These are phyloP conservation scores for Gnetum montanum DNA, from an alignment of 75 land plant genomes.

Conservation along the genomic window DNA sequence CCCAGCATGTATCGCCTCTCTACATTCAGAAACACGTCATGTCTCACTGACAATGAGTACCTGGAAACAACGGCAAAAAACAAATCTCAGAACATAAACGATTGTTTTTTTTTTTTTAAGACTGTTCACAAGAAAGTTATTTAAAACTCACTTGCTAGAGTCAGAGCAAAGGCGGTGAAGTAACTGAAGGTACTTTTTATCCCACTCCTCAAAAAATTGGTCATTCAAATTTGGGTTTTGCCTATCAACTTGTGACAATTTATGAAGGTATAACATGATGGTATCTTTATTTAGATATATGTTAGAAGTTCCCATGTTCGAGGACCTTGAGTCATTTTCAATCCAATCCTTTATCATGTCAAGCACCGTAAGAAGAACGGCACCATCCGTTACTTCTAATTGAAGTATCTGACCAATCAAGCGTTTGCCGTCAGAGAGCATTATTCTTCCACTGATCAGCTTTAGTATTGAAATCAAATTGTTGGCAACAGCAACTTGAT, in stretches of 20 bases:
- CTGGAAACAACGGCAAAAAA: conserved; percentile 26
- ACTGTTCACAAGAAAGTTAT: background rate
- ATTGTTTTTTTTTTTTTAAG: background rate
- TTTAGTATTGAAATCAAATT: conserved; percentile 74
- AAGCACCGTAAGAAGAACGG: conserved; percentile 79
- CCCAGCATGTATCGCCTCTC: conserved; percentile 94
- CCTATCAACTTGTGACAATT: conserved; percentile 86
- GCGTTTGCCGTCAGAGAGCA: conserved; percentile 76
- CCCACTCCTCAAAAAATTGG: conserved; percentile 85
- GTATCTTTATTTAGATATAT: conserved; percentile 56
- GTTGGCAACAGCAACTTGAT: conserved; percentile 44
- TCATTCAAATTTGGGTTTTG: conserved; percentile 49
- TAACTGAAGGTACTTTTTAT: conserved; percentile 72
- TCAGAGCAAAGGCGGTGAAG: conserved; percentile 93
- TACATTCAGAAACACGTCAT: conserved; percentile 96
- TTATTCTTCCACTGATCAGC: conserved; percentile 84
- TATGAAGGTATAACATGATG: conserved; percentile 73
- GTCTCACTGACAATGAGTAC: conserved; percentile 59
- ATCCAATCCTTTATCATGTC: conserved; percentile 85
- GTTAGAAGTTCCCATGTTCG: conserved; percentile 29
- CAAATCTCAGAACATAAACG: background rate
- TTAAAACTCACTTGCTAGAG: conserved; percentile 58
- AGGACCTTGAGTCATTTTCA: conserved; percentile 61
- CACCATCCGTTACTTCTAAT: conserved; percentile 77
- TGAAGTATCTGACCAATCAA: conserved; percentile 56